A percentile compares a stretch with the other conserved stretches of the same genome.
These are phyloP conservation scores for Cicer judaicum DNA, from an alignment of 306 rosid genomes.

Conservation along the genomic window DNA sequence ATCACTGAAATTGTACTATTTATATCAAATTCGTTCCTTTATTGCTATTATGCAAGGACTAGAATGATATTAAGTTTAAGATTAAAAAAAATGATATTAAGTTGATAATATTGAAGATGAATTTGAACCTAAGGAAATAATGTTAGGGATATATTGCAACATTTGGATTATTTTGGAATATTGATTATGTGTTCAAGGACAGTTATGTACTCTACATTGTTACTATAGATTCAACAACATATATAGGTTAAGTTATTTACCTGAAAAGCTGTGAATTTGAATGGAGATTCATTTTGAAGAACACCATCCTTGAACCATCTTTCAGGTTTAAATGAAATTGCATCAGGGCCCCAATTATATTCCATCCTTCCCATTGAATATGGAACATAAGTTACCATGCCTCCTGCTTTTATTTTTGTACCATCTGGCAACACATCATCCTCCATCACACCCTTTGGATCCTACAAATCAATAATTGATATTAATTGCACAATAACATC, in stretches of 20 bases:
- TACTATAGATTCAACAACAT: no score
- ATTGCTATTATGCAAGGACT: no score
- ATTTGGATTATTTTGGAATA: no score
- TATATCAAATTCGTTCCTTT: no score
- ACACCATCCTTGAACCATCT: slow-evolving; percentile 82
- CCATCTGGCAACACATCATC: slow-evolving; percentile 95
- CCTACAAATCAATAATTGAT: slow-evolving; percentile 53
- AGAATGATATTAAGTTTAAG: no score
- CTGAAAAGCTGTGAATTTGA: slow-evolving; percentile 96
- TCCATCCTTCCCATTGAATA: slow-evolving; percentile 98
- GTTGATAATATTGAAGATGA: no score
- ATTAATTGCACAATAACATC: background rate
- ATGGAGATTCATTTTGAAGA: slow-evolving; percentile 75
- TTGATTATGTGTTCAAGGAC: no score
- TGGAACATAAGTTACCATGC: slow-evolving; percentile 96
- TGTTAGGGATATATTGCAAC: no score
- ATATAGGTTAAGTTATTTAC: slow-evolving; percentile 39
- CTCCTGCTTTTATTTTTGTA: slow-evolving; percentile 89
- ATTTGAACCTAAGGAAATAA: no score
- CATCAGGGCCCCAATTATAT: slow-evolving; percentile 91
- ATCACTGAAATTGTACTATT: no score
- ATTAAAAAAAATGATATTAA: no score
- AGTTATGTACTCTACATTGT: no score
- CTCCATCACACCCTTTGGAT: slow-evolving; percentile 84
- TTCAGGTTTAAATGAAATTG: slow-evolving; percentile 77